Evolutionary conservation across 306 rosid species (phyloP).

Genomic region (Rosa lucieae): DNA sequence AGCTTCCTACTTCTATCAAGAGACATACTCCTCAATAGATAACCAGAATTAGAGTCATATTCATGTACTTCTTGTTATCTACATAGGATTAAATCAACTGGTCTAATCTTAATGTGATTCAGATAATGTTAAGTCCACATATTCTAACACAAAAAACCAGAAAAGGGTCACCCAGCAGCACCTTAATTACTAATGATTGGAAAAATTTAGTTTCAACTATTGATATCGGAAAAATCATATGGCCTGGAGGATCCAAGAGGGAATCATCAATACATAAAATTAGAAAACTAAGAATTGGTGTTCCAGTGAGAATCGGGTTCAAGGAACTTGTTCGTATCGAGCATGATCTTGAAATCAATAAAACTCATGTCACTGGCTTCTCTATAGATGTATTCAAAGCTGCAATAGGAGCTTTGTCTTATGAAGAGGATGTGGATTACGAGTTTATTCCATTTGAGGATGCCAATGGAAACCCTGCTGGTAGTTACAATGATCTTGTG

Average conservation of each 20-base stretch:
- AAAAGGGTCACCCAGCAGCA: not conserved
- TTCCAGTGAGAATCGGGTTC: constrained; percentile 10
- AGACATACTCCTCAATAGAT: no score
- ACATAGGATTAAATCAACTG: no score
- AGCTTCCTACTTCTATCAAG: no score
- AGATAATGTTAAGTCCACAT: no score
- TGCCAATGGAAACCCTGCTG: not conserved
- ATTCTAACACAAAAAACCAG: no score
- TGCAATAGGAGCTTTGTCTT: not conserved
- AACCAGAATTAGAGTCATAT: no score
- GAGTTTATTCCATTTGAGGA: constrained; percentile 10
- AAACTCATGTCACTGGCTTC: constrained; percentile 8
- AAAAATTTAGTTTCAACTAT: not conserved
- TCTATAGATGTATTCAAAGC: constrained; percentile 22
- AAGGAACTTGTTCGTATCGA: constrained; percentile 9
- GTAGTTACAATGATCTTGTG: constrained; percentile 6
- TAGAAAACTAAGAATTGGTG: constrained; percentile 11
- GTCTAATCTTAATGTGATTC: no score
- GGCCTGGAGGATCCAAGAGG: constrained; percentile 25
- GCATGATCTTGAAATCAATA: not conserved
- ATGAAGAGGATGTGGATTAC: not conserved
- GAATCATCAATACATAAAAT: not conserved
- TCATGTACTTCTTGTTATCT: no score
- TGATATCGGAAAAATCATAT: constrained; percentile 5
- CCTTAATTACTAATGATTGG: not conserved